Evolutionary conservation across 1,284 basidiomycete genomes (phyloP), one percentile per base, ranked within the genome.

Genomic region (Ceratobasidium sp.): DNA sequence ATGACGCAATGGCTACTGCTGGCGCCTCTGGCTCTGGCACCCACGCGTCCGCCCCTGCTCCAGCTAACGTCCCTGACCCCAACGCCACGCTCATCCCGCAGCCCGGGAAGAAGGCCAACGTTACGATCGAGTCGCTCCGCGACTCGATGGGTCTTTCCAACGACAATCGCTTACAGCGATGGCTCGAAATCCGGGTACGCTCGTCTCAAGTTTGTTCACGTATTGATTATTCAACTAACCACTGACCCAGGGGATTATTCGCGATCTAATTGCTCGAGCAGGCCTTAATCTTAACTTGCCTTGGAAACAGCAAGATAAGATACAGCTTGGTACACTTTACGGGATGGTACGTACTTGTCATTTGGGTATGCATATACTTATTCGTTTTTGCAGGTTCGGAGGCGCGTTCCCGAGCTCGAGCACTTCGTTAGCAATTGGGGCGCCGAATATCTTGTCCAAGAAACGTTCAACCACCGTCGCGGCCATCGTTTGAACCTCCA

Each of bases 271-370:
- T 27, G 5, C 51, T 4, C 4, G 51, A 2, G 8, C 24, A 1
- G n/a, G n/a, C 31, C 24, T 59, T 4, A 17, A 59, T n/a, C 27
- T 36, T 17, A 33, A 27, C 27, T 31, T 59, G 5, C 24, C 59
- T 2, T 62, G 59, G 59, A 62, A 62, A 41, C 59, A 22, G 22
- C 59, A 62, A 15, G 59, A 62, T 41, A 62, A 62, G 41, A 24
- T 22, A 5, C 15, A 44, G 33, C 31, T 60, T 41, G 57, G 33
- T 3, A 44, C 27, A 11, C 59, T 62, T 36, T 22, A 22, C 45
- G 11, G 7, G 2, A 11, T 45, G 41, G 59, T 62, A 45, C 9
- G 59, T 62, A 22, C 22, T 8, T 8, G 19, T 33, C 4, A 45
- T n/a, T 22, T 41, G 17, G 17, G 8, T 14, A 17, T 36, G 4